Conservation (phyloP, 1,284 basidiomycete genomes). For the Sanghuangporus sanghuang region DNA sequence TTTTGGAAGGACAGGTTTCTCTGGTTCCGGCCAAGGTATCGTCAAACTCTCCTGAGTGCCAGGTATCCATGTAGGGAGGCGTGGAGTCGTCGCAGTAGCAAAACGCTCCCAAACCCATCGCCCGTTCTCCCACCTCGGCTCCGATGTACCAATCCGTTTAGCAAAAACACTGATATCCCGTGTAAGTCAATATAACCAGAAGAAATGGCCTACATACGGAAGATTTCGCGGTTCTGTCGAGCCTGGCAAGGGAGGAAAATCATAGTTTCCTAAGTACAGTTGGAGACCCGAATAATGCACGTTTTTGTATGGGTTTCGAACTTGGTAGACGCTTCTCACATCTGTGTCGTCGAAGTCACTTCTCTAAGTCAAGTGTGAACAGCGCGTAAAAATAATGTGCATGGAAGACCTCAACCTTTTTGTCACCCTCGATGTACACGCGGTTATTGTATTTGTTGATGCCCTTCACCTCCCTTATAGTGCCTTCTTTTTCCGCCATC, state of each 20-base stretch:
- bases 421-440: conserved; percentile 55
- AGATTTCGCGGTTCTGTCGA: conserved; percentile 35
- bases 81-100: conserved; percentile 58
- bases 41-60: conserved; percentile 33
- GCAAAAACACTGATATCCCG: conserved; percentile 60
- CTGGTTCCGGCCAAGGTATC: conserved; percentile 65
- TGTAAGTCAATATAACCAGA: not conserved
- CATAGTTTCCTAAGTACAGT: conserved; percentile 62
- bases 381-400: not conserved
- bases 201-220: conserved; percentile 36
- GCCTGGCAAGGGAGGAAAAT: conserved; percentile 45
- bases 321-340: conserved; percentile 6
- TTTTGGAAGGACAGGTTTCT: conserved; percentile 35
- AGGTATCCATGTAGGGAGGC: conserved; percentile 40
- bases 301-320: conserved; percentile 31
- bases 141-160: conserved; percentile 54
- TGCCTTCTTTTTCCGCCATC: conserved; percentile 54
- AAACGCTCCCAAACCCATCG: conserved; percentile 63
- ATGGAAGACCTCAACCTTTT: conserved; percentile 12
- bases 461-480: conserved; percentile 61
- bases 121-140: conserved; percentile 51
- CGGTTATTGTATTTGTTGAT: conserved; percentile 71
- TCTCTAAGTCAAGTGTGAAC: not conserved
- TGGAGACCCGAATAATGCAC: conserved; percentile 77
- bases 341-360: conserved; percentile 6